A percentile compares a stretch with the other conserved stretches of the same genome.
These are phyloP conservation scores for Wickerhamomyces tratensis DNA, from an alignment of 805 yeast genomes.

Conservation along the genomic window DNA sequence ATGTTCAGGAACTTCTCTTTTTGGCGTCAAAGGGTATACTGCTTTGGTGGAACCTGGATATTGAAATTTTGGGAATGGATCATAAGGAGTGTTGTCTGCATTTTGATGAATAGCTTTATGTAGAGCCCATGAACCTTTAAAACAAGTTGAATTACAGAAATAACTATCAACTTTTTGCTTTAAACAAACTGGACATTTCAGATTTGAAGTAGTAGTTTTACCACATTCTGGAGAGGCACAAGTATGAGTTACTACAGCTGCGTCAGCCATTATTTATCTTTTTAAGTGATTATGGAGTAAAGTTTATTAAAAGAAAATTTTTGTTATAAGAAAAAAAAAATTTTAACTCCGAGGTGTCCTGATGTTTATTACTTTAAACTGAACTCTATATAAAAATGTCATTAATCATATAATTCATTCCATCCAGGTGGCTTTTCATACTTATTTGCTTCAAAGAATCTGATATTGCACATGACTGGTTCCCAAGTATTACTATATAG, in stretches of 20 bases:
- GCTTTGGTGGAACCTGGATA: constrained; percentile 75
- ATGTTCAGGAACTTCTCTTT: constrained; percentile 59
- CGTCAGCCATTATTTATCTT: not conserved
- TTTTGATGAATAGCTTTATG: constrained; percentile 73
- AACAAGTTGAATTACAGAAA: constrained; percentile 83
- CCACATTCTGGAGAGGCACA: constrained; percentile 86
- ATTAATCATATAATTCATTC: too few species aligned
- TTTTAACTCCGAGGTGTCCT: too few species aligned
- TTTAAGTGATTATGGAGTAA: not conserved
- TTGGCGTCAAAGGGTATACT: constrained; percentile 69
- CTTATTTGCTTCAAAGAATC: too few species aligned
- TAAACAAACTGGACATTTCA: constrained; percentile 89
- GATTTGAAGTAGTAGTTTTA: constrained; percentile 58
- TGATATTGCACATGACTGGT: too few species aligned
- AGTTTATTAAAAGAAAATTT: too few species aligned
- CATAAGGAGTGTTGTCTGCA: constrained; percentile 51
- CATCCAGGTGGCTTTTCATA: too few species aligned
- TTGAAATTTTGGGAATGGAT: constrained; percentile 77
- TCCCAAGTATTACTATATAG: constrained; percentile 1
- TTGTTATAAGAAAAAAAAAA: too few species aligned
- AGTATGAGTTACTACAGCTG: not conserved
- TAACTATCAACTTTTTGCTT: constrained; percentile 52
- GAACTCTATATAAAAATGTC: too few species aligned
- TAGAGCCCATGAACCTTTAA: constrained; percentile 55
- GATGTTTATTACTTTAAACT: too few species aligned